These are phyloP conservation scores for Podaxis sp. DNA, from an alignment of 768 basidiomycete species.

Conservation along the genomic window DNA sequence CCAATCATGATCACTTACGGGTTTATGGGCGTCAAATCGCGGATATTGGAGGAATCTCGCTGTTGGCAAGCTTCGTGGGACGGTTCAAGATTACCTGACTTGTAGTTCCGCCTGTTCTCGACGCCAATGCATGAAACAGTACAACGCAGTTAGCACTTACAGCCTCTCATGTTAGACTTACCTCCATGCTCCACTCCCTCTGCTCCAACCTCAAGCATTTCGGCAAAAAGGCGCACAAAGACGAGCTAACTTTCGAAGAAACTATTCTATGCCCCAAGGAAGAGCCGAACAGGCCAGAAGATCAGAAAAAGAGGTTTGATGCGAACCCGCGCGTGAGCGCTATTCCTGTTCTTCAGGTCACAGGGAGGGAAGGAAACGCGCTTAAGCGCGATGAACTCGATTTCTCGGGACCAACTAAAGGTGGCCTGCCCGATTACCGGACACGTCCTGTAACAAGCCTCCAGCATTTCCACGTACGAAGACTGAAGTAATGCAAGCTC, in stretches of 20 bases:
- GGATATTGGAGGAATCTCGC: no score
- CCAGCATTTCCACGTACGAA: conserved; percentile 18
- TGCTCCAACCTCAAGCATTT: conserved; percentile 75
- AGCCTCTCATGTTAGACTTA: conserved; percentile 77
- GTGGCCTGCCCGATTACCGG: conserved; percentile 17
- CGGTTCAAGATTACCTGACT: no score
- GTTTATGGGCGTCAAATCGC: no score
- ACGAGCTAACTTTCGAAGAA: conserved; percentile 78
- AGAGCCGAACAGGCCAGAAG: conserved; percentile 71
- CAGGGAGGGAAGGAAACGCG: conserved; percentile 40
- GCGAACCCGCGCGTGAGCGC: conserved; percentile 51
- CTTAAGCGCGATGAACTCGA: conserved; percentile 43
- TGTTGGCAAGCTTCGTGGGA: no score
- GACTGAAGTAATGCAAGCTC: conserved; percentile 50
- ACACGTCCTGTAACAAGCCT: conserved; percentile 14
- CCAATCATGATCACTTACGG: no score
- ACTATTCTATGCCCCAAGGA: conserved; percentile 80
- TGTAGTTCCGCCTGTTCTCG: no score
- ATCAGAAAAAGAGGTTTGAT: conserved; percentile 68
- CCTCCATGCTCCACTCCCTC: conserved; percentile 91
- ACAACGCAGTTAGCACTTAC: no score
- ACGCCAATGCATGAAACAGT: no score
- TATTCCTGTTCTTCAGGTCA: conserved; percentile 47
- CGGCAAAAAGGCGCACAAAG: conserved; percentile 61
- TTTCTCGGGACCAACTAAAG: conserved; percentile 50